Evolutionary conservation across 78 protist genomes (phyloP), one percentile per base, ranked within the genome.

Genomic region (Ministeria vibrans): DNA sequence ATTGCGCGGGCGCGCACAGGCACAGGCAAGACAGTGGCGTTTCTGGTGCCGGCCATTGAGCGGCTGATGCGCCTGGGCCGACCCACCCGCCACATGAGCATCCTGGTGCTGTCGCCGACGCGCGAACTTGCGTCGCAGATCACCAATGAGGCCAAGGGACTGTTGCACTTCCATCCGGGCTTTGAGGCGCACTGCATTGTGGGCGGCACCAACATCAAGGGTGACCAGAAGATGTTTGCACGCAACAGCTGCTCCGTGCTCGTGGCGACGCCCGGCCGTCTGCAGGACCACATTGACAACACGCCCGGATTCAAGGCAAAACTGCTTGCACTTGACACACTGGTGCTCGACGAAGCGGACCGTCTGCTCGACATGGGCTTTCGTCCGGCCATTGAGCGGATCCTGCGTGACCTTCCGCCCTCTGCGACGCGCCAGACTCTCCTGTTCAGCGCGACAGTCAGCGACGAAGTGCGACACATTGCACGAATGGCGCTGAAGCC

Each of bases 181-280:
- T 13, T 64, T 18, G 34, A 25, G 1, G 71, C 25, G 43, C 42
- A 34, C 36, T 34, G 34, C 64, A 13, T 22, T 5, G 94, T 93
- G 59, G 99, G 98, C 27, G 97, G 96, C 42, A 75, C 88, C 42
- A 89, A 91, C 83, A 44, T 80, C 59, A 64, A 74, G 30, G 73
- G 82, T 1, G 98, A 96, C 61, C 94, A 51, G 5, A 80, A 79
- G 49, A 88, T 91, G 80, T 88, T 98, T 5, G 23, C 44, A 3
- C 39, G 49, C n/a, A 5, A 32, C 13, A 38, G 36, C 23, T 0
- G 75, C 41, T 91, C 88, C 81, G 87, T 97, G 38, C 41, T 99
- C n/a, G 91, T 99, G 1, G 95, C 96, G 28, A 98, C 99, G 11
- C 99, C 99, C 13, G 99, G 99, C 30, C 92, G 99, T 20, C 85